phyloP scores from a whole-genome alignment of 2,329 filamentous ascomycete genomes.

The Colletotrichum sp. region DNA sequence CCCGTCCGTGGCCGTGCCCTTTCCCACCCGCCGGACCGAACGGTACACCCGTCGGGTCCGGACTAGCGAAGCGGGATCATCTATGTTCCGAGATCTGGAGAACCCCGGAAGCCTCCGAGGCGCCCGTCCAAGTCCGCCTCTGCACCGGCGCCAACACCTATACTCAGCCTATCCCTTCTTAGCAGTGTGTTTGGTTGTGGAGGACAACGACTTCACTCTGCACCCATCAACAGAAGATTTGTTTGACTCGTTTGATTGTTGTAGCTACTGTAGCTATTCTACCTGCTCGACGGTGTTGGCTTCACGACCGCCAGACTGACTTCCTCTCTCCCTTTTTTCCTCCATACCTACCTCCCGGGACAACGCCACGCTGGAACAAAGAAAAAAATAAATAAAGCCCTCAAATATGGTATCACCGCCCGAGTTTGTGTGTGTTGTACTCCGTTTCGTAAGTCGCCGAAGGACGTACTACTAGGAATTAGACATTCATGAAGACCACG shows the following conservation, averaged over 20 bases:
- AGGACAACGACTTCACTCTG: background rate
- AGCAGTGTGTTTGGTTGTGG: no score
- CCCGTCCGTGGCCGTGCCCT: background rate
- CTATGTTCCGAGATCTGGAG: background rate
- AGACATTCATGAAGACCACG: constrained; percentile 21
- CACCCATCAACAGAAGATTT: background rate
- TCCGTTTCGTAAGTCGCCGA: background rate
- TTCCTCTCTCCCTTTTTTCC: background rate
- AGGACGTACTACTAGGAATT: constrained; percentile 19
- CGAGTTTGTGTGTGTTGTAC: constrained; percentile 3
- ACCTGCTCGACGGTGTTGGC: background rate
- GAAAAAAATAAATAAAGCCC: constrained; percentile 2
- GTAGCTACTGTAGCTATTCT: constrained; percentile 8
- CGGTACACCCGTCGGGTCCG: background rate
- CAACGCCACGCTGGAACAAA: constrained; percentile 19
- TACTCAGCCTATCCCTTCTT: background rate
- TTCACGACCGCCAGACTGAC: background rate
- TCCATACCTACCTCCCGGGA: background rate
- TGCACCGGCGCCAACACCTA: background rate
- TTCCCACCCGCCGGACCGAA: background rate
- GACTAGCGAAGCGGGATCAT: background rate
- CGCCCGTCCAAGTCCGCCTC: background rate
- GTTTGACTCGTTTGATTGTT: constrained; percentile 15
- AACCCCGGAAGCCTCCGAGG: background rate
- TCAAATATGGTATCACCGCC: constrained; percentile 23